Evolutionary conservation across 495 filamentous ascomycete species (phyloP).

Genomic region (Podospora pseudopauciseta): DNA sequence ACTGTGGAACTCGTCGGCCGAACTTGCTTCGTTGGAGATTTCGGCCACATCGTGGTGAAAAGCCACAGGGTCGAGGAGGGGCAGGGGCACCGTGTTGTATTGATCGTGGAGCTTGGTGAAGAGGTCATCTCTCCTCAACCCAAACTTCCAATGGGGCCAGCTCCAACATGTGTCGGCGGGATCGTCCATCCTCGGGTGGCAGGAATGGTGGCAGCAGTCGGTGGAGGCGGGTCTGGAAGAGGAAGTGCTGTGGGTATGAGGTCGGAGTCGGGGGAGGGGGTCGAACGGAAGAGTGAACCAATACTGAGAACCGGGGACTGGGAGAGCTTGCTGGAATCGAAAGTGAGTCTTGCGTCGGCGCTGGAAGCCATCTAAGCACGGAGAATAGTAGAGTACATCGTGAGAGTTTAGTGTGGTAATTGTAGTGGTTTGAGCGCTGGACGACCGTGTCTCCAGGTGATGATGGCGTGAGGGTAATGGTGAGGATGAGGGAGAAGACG

Average conservation of each 20-base stretch:
- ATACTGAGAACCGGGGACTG: constrained; percentile 32
- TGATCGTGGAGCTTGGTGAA: constrained; percentile 39
- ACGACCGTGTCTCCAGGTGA: neutral
- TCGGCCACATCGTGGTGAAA: constrained; percentile 45
- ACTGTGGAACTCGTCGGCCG: constrained; percentile 44
- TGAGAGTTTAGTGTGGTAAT: constrained; percentile 17
- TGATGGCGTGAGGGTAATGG: constrained; percentile 1
- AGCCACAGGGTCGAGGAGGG: constrained; percentile 40
- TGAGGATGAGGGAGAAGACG: constrained; percentile 17
- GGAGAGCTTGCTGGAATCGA: constrained; percentile 18
- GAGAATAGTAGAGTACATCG: constrained; percentile 24
- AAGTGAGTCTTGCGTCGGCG: constrained; percentile 21
- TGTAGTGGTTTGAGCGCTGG: constrained; percentile 13
- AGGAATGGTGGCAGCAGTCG: neutral
- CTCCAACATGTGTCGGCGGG: constrained; percentile 32
- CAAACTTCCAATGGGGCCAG: constrained; percentile 52
- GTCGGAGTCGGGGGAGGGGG: constrained; percentile 15
- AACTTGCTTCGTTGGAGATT: constrained; percentile 41
- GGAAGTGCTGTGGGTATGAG: constrained; percentile 11
- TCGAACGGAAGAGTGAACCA: constrained; percentile 26
- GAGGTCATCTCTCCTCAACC: constrained; percentile 39
- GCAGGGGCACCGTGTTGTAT: constrained; percentile 38
- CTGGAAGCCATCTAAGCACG: constrained; percentile 37
- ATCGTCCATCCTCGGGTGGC: constrained; percentile 43
- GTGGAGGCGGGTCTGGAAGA: constrained; percentile 6